phyloP scores from a whole-genome alignment of 2,329 filamentous ascomycete genomes.

The Calonectria pseudoreteaudii region DNA sequence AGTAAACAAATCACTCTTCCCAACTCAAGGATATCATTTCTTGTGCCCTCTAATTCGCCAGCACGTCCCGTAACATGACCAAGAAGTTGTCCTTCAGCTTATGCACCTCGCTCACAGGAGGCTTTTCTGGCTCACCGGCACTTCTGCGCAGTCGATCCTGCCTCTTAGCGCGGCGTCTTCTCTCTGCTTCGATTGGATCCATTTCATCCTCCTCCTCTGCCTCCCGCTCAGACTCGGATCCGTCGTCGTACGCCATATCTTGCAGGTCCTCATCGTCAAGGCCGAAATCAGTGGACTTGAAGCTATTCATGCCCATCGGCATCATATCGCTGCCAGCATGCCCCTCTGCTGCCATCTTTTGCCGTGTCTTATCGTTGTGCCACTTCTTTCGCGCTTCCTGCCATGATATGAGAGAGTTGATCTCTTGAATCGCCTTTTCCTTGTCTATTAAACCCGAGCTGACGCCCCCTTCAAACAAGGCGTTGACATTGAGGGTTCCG shows the following conservation, averaged over 20 bases:
- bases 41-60: slow-evolving; percentile 73
- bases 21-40: slow-evolving; percentile 29
- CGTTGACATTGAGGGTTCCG: slow-evolving; percentile 93
- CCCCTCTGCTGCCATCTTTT: slow-evolving; percentile 95
- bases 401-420: slow-evolving; percentile 89
- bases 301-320: slow-evolving; percentile 66
- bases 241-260: slow-evolving; percentile 85
- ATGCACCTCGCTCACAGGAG: slow-evolving; percentile 80
- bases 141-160: slow-evolving; percentile 84
- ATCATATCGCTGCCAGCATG: slow-evolving; percentile 60
- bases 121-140: slow-evolving; percentile 88
- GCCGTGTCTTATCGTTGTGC: slow-evolving; percentile 96
- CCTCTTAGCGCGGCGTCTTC: slow-evolving; percentile 79
- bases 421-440: slow-evolving; percentile 79
- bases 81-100: slow-evolving; percentile 85
- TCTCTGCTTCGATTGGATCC: slow-evolving; percentile 89
- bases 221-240: slow-evolving; percentile 73
- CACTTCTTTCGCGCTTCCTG: slow-evolving; percentile 96
- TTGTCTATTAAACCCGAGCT: slow-evolving; percentile 77
- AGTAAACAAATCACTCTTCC: slow-evolving; percentile 13
- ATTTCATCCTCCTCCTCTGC: slow-evolving; percentile 82
- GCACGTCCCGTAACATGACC: slow-evolving; percentile 82
- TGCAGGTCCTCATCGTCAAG: slow-evolving; percentile 87
- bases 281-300: slow-evolving; percentile 89
- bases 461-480: slow-evolving; percentile 85